Percentiles rank a stretch among this genome's conserved stretches.
Conservation (phyloP, 2,329 filamentous ascomycete species). For the Alternaria sp. region DNA sequence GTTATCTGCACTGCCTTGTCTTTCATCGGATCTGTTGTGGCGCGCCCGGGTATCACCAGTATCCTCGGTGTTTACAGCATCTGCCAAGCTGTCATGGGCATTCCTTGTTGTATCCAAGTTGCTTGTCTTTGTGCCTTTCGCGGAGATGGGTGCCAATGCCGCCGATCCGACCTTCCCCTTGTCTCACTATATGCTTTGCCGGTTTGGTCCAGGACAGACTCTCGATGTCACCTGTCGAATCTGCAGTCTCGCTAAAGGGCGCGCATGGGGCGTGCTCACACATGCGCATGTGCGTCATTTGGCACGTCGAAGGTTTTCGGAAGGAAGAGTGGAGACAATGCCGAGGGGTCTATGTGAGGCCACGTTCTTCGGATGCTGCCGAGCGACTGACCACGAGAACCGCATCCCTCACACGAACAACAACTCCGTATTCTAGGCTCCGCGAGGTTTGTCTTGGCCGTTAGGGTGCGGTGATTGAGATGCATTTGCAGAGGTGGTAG, state of each 20-base stretch:
- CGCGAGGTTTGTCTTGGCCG: conserved; percentile 30
- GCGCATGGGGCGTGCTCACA: background rate
- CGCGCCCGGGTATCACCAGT: background rate
- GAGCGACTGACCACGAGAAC: conserved; percentile 27
- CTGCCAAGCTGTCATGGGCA: conserved; percentile 27
- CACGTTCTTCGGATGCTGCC: conserved; percentile 40
- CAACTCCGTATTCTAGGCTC: conserved; percentile 23
- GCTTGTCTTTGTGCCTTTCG: conserved; percentile 3
- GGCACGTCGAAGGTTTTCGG: conserved; percentile 8
- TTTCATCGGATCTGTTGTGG: background rate
- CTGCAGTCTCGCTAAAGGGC: conserved; percentile 13
- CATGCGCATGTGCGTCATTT: conserved; percentile 11
- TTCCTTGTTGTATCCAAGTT: conserved; percentile 20
- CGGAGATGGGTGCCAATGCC: background rate
- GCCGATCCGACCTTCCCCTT: conserved; percentile 9
- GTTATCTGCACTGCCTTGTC: background rate
- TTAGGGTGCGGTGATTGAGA: conserved; percentile 31
- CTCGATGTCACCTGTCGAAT: conserved; percentile 38
- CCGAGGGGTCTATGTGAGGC: conserved; percentile 8
- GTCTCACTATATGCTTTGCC: conserved; percentile 1
- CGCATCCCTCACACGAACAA: conserved; percentile 28
- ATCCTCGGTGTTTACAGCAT: conserved; percentile 4
- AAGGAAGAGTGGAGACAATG: conserved; percentile 10
- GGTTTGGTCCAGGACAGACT: conserved; percentile 12
- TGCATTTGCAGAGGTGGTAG: conserved; percentile 34